A percentile compares a stretch with the other conserved stretches of the same genome.
phyloP scores from a whole-genome alignment of 805 yeast genomes.

The Metschnikowia drakensbergensis region DNA sequence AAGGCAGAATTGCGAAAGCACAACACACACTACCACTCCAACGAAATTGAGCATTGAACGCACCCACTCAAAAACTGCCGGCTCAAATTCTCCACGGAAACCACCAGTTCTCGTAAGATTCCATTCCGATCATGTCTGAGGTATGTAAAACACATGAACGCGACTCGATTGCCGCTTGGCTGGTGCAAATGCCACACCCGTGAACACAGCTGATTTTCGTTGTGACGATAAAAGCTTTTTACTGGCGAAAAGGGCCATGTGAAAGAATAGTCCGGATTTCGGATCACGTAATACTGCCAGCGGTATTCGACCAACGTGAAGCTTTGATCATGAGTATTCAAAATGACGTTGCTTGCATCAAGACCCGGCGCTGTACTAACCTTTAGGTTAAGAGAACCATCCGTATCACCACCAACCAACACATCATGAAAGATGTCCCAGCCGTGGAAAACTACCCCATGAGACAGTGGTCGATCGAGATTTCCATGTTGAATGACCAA shows the following conservation, averaged over 20 bases:
- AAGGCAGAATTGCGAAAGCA: constrained; percentile 1
- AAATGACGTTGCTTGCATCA: too few species aligned
- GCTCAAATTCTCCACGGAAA: constrained; percentile 2
- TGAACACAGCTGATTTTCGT: neutral
- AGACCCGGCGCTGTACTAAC: constrained; percentile 11
- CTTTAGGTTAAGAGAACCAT: constrained; percentile 73
- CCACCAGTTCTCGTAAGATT: neutral
- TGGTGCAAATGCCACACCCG: neutral
- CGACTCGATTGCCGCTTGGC: neutral
- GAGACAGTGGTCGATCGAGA: constrained; percentile 87
- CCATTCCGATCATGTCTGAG: constrained; percentile 18
- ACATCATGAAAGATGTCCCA: constrained; percentile 72
- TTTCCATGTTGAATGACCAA: constrained; percentile 67
- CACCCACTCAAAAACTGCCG: constrained; percentile 3
- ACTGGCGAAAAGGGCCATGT: neutral
- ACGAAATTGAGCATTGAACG: constrained; percentile 6
- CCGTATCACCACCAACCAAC: constrained; percentile 83
- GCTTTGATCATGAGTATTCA: too few species aligned
- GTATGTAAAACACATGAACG: constrained; percentile 13
- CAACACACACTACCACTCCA: constrained; percentile 3
- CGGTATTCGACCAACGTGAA: too few species aligned
- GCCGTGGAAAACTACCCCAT: constrained; percentile 90
- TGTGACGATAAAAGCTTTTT: neutral
- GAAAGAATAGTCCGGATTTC: too few species aligned
- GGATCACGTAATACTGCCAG: too few species aligned